Evolutionary conservation across 192 early-diverging fungal genomes (phyloP).

Genomic region (Coemansia sp.): DNA sequence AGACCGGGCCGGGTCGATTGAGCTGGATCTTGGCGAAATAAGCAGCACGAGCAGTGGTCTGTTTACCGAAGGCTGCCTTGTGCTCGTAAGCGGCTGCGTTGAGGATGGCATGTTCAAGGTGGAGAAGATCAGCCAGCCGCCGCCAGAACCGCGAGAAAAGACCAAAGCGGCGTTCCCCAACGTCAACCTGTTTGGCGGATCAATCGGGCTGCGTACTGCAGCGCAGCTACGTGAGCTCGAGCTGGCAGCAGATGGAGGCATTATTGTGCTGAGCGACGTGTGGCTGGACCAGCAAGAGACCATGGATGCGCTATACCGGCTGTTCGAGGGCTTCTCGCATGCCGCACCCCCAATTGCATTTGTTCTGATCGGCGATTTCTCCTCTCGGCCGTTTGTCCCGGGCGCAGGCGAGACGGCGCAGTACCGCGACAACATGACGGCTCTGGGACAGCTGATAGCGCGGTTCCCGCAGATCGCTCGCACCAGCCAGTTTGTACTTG

Average conservation of each 20-base stretch:
- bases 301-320: slow-evolving; percentile 63
- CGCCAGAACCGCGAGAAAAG: slow-evolving; percentile 59
- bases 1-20: slow-evolving; percentile 75
- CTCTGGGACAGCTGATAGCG: slow-evolving; percentile 43
- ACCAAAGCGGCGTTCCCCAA: slow-evolving; percentile 38
- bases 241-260: slow-evolving; percentile 59
- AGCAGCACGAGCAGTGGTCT: slow-evolving; percentile 60
- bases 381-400: slow-evolving; percentile 67
- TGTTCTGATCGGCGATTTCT: slow-evolving; percentile 85
- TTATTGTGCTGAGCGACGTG: slow-evolving; percentile 83
- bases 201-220: slow-evolving; percentile 25
- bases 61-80: slow-evolving; percentile 84
- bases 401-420: slow-evolving; percentile 59
- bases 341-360: slow-evolving; percentile 74
- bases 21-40: slow-evolving; percentile 64
- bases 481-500: slow-evolving; percentile 75
- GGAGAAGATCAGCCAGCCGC: slow-evolving; percentile 72
- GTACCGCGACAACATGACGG: slow-evolving; percentile 57
- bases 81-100: slow-evolving; percentile 78
- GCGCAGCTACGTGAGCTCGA: slow-evolving; percentile 54
- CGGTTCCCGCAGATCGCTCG: slow-evolving; percentile 37
- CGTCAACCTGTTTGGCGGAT: slow-evolving; percentile 50
- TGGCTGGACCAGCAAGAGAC: slow-evolving; percentile 82
- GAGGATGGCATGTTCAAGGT: slow-evolving; percentile 70
- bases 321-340: slow-evolving; percentile 74